Evolutionary conservation across 2,329 filamentous ascomycete species (phyloP).

Genomic region (Xylariaceae sp.): DNA sequence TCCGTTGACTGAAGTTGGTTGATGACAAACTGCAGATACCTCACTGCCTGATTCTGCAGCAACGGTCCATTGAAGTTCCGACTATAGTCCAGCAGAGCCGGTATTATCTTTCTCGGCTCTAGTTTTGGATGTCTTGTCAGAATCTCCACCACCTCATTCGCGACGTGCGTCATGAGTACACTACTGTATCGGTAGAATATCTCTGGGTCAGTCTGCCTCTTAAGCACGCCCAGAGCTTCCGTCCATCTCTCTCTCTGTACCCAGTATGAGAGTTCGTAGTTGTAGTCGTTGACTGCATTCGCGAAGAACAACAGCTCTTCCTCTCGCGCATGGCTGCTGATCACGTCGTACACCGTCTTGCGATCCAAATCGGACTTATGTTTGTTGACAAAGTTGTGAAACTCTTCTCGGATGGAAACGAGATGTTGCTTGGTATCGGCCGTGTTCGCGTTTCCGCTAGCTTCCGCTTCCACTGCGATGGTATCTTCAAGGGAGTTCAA

Average conservation of each 20-base stretch:
- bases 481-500: conserved; percentile 92
- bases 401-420: conserved; percentile 69
- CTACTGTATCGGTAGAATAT: conserved; percentile 97
- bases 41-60: conserved; percentile 81
- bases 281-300: conserved; percentile 83
- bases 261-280: conserved; percentile 96
- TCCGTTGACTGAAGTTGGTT: conserved; percentile 78
- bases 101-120: conserved; percentile 83
- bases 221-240: conserved; percentile 82
- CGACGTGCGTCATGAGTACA: conserved; percentile 88
- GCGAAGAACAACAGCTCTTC: conserved; percentile 91
- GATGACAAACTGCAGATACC: conserved; percentile 91
- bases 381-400: conserved; percentile 80
- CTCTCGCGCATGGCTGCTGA: conserved; percentile 92
- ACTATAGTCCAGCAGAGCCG: conserved; percentile 91
- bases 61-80: conserved; percentile 68
- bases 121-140: conserved; percentile 88
- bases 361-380: conserved; percentile 85
- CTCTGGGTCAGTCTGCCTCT: conserved; percentile 87
- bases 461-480: conserved; percentile 82
- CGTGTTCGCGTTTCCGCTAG: conserved; percentile 68
- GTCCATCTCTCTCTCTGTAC: conserved; percentile 90
- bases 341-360: conserved; percentile 92
- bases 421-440: conserved; percentile 72
- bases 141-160: conserved; percentile 87